phyloP scores from a whole-genome alignment of 352 stramenopile genomes.

The Phytophthora macrochlamydospora region DNA sequence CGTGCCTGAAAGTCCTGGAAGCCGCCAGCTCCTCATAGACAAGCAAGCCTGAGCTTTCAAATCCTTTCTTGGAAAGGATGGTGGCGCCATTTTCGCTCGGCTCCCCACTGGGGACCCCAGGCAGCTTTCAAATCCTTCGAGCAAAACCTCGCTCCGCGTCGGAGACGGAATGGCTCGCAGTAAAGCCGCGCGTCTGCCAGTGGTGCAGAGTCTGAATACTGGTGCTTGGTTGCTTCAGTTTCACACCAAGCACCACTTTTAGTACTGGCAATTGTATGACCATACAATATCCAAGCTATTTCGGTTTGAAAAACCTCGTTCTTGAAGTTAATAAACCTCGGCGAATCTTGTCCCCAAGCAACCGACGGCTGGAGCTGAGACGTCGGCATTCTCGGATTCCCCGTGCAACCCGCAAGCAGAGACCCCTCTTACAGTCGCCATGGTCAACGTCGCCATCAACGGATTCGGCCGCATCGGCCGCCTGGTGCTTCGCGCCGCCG shows the following conservation, averaged over 20 bases:
- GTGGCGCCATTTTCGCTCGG: not conserved
- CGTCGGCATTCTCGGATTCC: conserved; percentile 50
- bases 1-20: not conserved
- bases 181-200: conserved; percentile 17
- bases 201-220: conserved; percentile 1
- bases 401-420: conserved; percentile 32
- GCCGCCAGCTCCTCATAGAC: conserved; percentile 3
- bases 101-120: not conserved
- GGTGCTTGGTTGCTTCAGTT: not conserved
- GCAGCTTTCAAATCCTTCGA: conserved; percentile 13
- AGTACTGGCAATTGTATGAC: conserved; percentile 12
- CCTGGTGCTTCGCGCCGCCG: conserved; percentile 92
- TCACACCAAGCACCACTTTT: conserved; percentile 1
- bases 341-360: conserved; percentile 2
- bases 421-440: conserved; percentile 51
- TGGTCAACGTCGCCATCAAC: conserved; percentile 97
- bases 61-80: conserved; percentile 16
- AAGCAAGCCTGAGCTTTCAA: conserved; percentile 10
- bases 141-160: conserved; percentile 1
- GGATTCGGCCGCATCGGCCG: conserved; percentile 97
- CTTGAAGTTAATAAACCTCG: conserved; percentile 14
- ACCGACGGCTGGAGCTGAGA: not conserved
- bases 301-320: conserved; percentile 16
- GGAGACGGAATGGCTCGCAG: conserved; percentile 8
- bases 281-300: conserved; percentile 8